phyloP scores from a whole-genome alignment of 2,329 filamentous ascomycete genomes.

The Neoarthrinium moseri region DNA sequence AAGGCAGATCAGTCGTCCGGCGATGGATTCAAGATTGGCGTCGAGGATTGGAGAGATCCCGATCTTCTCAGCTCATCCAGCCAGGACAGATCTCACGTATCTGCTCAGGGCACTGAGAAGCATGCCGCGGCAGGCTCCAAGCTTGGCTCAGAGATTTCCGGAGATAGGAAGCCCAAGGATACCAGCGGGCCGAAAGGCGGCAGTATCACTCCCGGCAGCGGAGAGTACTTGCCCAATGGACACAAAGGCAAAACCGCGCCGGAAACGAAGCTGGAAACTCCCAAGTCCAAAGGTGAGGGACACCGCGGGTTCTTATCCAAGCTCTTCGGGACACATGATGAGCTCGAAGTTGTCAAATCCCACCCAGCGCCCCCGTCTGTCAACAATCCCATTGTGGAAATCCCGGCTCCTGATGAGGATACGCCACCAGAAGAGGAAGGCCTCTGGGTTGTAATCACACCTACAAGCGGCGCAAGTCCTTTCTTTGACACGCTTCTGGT shows the following conservation, averaged over 20 bases:
- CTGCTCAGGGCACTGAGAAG: conserved; percentile 28
- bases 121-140: conserved; percentile 19
- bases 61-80: conserved; percentile 56
- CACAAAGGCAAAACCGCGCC: conserved; percentile 24
- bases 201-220: conserved; percentile 70
- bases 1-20: conserved; percentile 23
- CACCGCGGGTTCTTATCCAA: conserved; percentile 43
- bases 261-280: conserved; percentile 17
- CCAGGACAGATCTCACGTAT: conserved; percentile 20
- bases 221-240: conserved; percentile 59
- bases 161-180: conserved; percentile 24
- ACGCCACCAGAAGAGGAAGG: conserved; percentile 61
- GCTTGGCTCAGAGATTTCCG: conserved; percentile 14
- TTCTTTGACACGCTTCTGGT: conserved; percentile 98
- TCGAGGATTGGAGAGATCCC: conserved; percentile 83
- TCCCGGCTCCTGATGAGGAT: conserved; percentile 21
- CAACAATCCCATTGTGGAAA: conserved; percentile 20
- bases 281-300: conserved; percentile 15
- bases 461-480: conserved; percentile 83
- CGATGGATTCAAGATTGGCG: conserved; percentile 77
- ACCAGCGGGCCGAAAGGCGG: conserved; percentile 54
- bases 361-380: conserved; percentile 27
- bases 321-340: conserved; percentile 46
- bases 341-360: conserved; percentile 26
- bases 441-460: conserved; percentile 94